Percentiles rank a stretch among this genome's conserved stretches.
Evolutionary conservation across 257 asterid genomes (phyloP).

Genomic region (Orobanche coerulescens): DNA sequence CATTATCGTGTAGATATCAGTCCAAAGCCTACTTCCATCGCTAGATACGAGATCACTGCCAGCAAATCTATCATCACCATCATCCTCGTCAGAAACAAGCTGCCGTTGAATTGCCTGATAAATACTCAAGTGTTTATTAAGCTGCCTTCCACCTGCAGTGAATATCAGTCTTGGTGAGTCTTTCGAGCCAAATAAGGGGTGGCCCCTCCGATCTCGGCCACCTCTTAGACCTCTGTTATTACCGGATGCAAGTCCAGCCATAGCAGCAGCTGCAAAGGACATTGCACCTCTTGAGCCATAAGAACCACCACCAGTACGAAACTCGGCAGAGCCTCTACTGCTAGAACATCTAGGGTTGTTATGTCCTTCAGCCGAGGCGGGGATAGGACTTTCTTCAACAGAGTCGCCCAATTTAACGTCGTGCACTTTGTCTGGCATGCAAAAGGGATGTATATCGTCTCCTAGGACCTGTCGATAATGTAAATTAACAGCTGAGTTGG

Average conservation of each 20-base stretch:
- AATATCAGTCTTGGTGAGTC: slow-evolving; percentile 63
- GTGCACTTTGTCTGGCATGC: slow-evolving; percentile 78
- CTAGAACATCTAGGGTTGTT: slow-evolving; percentile 58
- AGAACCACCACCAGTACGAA: slow-evolving; percentile 67
- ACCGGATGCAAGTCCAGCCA: slow-evolving; percentile 91
- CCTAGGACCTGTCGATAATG: slow-evolving; percentile 54
- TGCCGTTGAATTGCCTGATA: slow-evolving; percentile 92
- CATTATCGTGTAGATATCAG: slow-evolving; percentile 77
- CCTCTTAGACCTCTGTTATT: slow-evolving; percentile 75
- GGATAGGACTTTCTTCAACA: slow-evolving; percentile 46
- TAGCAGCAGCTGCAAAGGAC: slow-evolving; percentile 98
- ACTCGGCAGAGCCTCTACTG: slow-evolving; percentile 70
- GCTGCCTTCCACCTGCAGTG: slow-evolving; percentile 81
- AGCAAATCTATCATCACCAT: slow-evolving; percentile 54
- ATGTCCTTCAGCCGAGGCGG: slow-evolving; percentile 49
- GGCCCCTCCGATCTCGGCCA: slow-evolving; percentile 66
- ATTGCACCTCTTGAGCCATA: slow-evolving; percentile 89
- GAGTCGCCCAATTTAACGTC: slow-evolving; percentile 85
- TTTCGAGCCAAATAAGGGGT: slow-evolving; percentile 43
- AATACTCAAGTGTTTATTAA: slow-evolving; percentile 70
- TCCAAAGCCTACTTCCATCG: slow-evolving; percentile 85
- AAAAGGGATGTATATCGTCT: slow-evolving; percentile 63
- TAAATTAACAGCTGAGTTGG: slow-evolving; percentile 4
- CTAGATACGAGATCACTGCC: slow-evolving; percentile 71
- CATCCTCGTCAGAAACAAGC: slow-evolving; percentile 76